Conservation (phyloP, 1,284 basidiomycete species). For the Heterobasidion occidentale region DNA sequence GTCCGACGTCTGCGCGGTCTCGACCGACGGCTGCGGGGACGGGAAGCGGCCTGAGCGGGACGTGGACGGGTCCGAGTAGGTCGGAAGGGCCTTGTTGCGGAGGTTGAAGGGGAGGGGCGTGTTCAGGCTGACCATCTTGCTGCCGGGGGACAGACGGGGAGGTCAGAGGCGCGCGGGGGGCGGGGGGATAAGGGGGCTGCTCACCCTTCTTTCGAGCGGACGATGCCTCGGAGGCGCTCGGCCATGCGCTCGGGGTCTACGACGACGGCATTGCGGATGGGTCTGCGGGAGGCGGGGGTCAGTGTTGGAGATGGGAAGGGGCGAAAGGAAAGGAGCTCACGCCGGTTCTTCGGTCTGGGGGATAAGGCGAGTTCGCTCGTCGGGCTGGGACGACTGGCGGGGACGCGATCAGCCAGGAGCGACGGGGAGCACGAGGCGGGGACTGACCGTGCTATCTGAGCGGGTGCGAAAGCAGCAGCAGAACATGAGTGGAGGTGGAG, state of each 20-base stretch:
- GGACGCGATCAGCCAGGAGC: background rate
- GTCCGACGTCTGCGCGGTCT: slow-evolving; percentile 9
- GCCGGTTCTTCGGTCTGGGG: slow-evolving; percentile 18
- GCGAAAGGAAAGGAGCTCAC: slow-evolving; percentile 9
- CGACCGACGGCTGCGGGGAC: slow-evolving; percentile 17
- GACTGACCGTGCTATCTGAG: slow-evolving; percentile 10
- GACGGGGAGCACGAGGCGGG: background rate
- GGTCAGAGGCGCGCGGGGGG: slow-evolving; percentile 2
- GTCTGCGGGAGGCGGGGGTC: slow-evolving; percentile 8
- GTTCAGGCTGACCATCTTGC: slow-evolving; percentile 69
- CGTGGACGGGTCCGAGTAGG: slow-evolving; percentile 24
- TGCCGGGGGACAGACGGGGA: slow-evolving; percentile 17
- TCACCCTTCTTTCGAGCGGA: slow-evolving; percentile 57
- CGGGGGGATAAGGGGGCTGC: slow-evolving; percentile 14
- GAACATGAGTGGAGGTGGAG: slow-evolving; percentile 5
- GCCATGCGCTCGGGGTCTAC: slow-evolving; percentile 46
- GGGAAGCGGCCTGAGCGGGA: slow-evolving; percentile 25
- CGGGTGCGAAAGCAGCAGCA: slow-evolving; percentile 17
- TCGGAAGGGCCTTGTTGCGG: slow-evolving; percentile 37
- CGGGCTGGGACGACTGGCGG: slow-evolving; percentile 15
- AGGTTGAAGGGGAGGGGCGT: slow-evolving; percentile 60
- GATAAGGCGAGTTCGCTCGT: slow-evolving; percentile 24
- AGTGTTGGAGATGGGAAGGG: background rate
- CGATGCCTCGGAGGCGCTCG: slow-evolving; percentile 48
- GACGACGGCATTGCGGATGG: slow-evolving; percentile 14